phyloP scores from a whole-genome alignment of 805 yeast genomes.

The Teunomyces gatunensis region DNA sequence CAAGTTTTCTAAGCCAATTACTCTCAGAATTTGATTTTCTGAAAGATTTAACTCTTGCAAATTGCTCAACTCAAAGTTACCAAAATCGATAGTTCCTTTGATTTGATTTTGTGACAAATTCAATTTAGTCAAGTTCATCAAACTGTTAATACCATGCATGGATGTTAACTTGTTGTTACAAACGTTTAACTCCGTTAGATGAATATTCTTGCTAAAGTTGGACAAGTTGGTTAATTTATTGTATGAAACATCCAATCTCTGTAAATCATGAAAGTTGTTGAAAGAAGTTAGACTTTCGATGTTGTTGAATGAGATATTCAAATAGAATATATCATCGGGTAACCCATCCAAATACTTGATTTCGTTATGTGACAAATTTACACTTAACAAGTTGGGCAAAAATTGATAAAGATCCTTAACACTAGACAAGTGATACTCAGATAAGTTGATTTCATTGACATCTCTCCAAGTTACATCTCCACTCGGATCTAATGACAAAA shows the following conservation, averaged over 20 bases:
- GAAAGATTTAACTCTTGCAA: slow-evolving; percentile 45
- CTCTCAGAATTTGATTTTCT: slow-evolving; percentile 35
- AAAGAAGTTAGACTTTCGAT: slow-evolving; percentile 44
- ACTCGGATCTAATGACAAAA: slow-evolving; percentile 32
- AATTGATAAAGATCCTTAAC: slow-evolving; percentile 43
- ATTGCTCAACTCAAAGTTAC: slow-evolving; percentile 29
- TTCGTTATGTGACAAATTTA: slow-evolving; percentile 43
- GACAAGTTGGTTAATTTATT: slow-evolving; percentile 37
- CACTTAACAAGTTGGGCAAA: slow-evolving; percentile 40
- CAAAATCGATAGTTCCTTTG: slow-evolving; percentile 37
- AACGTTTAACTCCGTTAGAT: slow-evolving; percentile 41
- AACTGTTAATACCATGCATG: slow-evolving; percentile 34
- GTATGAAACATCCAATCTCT: slow-evolving; percentile 36
- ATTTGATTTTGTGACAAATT: slow-evolving; percentile 43
- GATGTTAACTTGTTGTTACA: slow-evolving; percentile 33
- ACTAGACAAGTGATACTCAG: slow-evolving; percentile 33
- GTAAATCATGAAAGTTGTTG: slow-evolving; percentile 38
- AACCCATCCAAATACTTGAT: slow-evolving; percentile 46
- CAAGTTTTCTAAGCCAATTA: slow-evolving; percentile 36
- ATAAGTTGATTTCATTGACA: slow-evolving; percentile 35
- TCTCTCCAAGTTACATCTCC: slow-evolving; percentile 42
- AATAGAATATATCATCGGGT: slow-evolving; percentile 36
- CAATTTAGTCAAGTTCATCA: slow-evolving; percentile 40
- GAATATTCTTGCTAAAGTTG: slow-evolving; percentile 37
- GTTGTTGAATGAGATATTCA: slow-evolving; percentile 38